Evolutionary conservation across 2,329 filamentous ascomycete genomes (phyloP).

Genomic region (Chaetomium sp.): DNA sequence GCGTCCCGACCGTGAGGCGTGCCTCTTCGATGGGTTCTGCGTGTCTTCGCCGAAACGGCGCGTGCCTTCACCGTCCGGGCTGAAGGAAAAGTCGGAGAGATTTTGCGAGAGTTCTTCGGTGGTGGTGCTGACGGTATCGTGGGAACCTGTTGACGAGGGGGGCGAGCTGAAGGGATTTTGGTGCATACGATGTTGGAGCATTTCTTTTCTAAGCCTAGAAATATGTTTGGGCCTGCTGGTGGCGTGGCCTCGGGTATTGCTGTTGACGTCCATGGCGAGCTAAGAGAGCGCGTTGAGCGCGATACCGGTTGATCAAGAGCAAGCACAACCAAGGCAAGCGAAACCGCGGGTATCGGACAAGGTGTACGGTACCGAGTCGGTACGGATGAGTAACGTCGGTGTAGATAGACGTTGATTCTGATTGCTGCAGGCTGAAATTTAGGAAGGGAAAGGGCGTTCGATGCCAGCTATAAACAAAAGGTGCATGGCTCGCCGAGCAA

Average conservation of each 20-base stretch:
- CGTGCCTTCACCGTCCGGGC: constrained; percentile 49
- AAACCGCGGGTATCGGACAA: neutral
- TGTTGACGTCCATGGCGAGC: constrained; percentile 24
- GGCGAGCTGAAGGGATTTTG: constrained; percentile 52
- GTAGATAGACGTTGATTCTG: neutral
- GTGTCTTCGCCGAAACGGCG: constrained; percentile 45
- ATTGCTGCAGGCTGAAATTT: neutral
- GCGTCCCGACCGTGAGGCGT: constrained; percentile 23
- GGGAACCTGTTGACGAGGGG: constrained; percentile 51
- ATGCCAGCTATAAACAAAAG: neutral
- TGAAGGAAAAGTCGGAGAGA: constrained; percentile 47
- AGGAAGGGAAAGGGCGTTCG: neutral
- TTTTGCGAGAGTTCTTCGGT: constrained; percentile 47
- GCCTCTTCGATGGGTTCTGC: constrained; percentile 19
- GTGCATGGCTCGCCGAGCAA: neutral
- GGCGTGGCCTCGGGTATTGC: constrained; percentile 19
- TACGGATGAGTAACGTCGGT: neutral
- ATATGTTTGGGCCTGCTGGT: constrained; percentile 24
- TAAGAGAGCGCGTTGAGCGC: constrained; percentile 18
- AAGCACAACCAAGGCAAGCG: constrained; percentile 3
- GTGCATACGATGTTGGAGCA: constrained; percentile 43
- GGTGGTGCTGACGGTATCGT: constrained; percentile 50
- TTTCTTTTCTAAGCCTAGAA: constrained; percentile 36
- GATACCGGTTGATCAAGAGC: constrained; percentile 1
- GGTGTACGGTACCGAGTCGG: too few species aligned